These are phyloP conservation scores for Populus tremula DNA, from an alignment of 345 rosid genomes.

Conservation along the genomic window DNA sequence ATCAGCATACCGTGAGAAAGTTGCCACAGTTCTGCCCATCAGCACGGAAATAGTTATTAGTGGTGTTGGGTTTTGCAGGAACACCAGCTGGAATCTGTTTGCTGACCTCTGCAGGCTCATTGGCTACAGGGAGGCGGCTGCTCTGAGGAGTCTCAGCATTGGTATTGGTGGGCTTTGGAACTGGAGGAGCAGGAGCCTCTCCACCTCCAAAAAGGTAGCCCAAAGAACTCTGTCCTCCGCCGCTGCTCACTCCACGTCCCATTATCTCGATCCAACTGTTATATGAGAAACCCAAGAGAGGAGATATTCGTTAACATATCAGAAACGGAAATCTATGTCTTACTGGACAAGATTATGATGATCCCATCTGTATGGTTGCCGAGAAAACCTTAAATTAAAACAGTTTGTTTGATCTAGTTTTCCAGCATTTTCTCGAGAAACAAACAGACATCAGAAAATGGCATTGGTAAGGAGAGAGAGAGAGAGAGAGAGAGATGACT, in stretches of 20 bases:
- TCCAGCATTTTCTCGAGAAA: neutral
- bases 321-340: too few relatives aligned
- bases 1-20: conserved; percentile 54
- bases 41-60: conserved; percentile 64
- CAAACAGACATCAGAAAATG: neutral
- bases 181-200: conserved; percentile 49
- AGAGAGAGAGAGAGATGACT: neutral
- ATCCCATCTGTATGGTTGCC: neutral
- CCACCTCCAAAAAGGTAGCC: conserved; percentile 76
- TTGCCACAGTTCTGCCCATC: conserved; percentile 80
- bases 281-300: too few relatives aligned
- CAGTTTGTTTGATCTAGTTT: neutral
- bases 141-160: conserved; percentile 35
- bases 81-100: conserved; percentile 70
- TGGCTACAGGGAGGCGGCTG: conserved; percentile 14
- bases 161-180: neutral
- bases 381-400: neutral
- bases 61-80: conserved; percentile 30
- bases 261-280: conserved; percentile 20
- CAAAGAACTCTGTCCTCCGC: conserved; percentile 88
- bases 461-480: neutral
- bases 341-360: neutral
- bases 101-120: conserved; percentile 30
- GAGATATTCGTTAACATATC: neutral
- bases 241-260: conserved; percentile 87